Evolutionary conservation across 148 eudicot genomes (phyloP).

Genomic region (Rhododendron kiyosumense): DNA sequence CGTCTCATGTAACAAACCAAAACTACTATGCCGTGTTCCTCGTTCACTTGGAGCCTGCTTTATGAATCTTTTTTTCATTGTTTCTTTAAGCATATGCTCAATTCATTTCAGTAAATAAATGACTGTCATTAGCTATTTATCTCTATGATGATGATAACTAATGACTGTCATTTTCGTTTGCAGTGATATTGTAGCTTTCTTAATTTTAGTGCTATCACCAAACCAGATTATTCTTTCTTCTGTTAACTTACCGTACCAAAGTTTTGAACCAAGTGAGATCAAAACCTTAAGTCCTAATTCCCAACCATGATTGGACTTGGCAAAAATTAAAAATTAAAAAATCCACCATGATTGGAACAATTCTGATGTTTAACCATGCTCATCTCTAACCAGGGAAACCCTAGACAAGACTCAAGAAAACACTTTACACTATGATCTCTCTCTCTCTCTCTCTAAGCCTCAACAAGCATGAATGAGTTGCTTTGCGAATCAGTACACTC

Average conservation of each 20-base stretch:
- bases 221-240: not conserved
- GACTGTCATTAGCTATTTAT: not conserved
- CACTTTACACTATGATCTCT: not conserved
- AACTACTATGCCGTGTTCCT: not conserved
- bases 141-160: not conserved
- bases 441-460: not conserved
- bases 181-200: not conserved
- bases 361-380: not conserved
- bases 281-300: not conserved
- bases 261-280: not conserved
- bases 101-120: not conserved
- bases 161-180: not conserved
- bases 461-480: not conserved
- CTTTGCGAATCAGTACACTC: not conserved
- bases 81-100: not conserved
- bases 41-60: not conserved
- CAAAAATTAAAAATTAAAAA: not conserved
- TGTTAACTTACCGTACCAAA: not conserved
- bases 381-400: not conserved
- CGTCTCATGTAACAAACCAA: not conserved
- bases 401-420: not conserved
- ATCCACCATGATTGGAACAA: not conserved
- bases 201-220: not conserved
- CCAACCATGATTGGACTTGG: not conserved
- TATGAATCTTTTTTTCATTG: not conserved